These are phyloP conservation scores for Brassica juncea DNA, from an alignment of 345 rosid species.

Conservation along the genomic window DNA sequence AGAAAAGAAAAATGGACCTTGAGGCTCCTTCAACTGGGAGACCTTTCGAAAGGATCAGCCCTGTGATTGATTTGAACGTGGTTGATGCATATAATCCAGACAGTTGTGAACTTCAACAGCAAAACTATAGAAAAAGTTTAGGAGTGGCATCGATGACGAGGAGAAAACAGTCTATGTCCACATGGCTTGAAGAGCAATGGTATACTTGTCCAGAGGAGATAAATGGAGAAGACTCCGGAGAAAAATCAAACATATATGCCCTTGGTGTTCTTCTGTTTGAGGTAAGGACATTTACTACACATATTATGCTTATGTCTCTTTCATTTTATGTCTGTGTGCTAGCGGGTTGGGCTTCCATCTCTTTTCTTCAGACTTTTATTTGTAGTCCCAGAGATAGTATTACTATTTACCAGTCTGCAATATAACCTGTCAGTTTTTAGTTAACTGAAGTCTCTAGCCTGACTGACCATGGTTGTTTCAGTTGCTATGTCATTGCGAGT, in stretches of 20 bases:
- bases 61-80: constrained; percentile 27
- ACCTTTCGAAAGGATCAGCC: constrained; percentile 28
- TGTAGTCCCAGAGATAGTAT: not conserved
- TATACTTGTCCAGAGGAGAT: constrained; percentile 65
- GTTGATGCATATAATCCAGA: constrained; percentile 40
- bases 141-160: constrained; percentile 23
- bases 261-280: constrained; percentile 84
- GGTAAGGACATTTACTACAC: constrained; percentile 39
- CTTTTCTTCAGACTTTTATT: not conserved
- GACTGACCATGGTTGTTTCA: constrained; percentile 43
- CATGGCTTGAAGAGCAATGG: constrained; percentile 63
- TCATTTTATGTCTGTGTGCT: constrained; percentile 17
- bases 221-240: constrained; percentile 43
- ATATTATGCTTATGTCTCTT: not conserved
- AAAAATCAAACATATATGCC: constrained; percentile 62
- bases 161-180: constrained; percentile 37
- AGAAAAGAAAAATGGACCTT: constrained; percentile 47
- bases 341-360: constrained; percentile 2
- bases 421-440: not conserved
- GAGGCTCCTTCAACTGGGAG: constrained; percentile 37
- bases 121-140: constrained; percentile 28
- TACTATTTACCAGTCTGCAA: not conserved
- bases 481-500: constrained; percentile 59
- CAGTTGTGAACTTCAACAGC: constrained; percentile 39
- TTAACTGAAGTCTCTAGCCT: constrained; percentile 27